Conservation (phyloP, 2,329 filamentous ascomycete genomes). For the Penicillium carneum region DNA sequence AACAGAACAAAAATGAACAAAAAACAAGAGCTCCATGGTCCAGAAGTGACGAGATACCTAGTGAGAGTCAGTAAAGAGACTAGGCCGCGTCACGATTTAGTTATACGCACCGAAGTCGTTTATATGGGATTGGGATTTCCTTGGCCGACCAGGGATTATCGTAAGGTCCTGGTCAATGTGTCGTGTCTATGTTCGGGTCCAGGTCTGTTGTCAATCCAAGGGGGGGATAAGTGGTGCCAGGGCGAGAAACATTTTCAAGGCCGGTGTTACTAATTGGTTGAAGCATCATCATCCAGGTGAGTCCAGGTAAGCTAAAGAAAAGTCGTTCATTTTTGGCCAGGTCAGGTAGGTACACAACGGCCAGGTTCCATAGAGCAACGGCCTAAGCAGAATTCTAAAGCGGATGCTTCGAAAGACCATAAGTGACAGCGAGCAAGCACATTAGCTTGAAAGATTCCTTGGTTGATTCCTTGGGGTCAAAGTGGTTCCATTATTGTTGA, state of each 20-base stretch:
- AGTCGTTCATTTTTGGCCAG: constrained; percentile 14
- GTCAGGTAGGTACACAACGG: constrained; percentile 14
- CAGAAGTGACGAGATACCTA: constrained; percentile 23
- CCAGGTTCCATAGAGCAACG: constrained; percentile 27
- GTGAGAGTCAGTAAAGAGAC: constrained; percentile 21
- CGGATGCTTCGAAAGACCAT: constrained; percentile 25
- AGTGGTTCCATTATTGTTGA: constrained; percentile 24
- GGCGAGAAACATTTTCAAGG: constrained; percentile 4
- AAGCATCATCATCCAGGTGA: constrained; percentile 18
- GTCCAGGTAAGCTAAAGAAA: constrained; percentile 22
- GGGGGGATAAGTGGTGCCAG: constrained; percentile 8
- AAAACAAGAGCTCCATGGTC: constrained; percentile 28
- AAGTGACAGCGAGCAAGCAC: constrained; percentile 27
- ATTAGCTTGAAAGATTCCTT: constrained; percentile 29
- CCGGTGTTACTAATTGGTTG: constrained; percentile 19
- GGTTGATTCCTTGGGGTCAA: constrained; percentile 14
- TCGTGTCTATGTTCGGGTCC: constrained; percentile 14
- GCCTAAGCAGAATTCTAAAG: constrained; percentile 24
- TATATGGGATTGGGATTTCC: constrained; percentile 14
- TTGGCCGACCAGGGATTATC: not conserved
- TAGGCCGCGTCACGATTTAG: not conserved
- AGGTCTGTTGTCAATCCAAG: constrained; percentile 18
- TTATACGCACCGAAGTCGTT: constrained; percentile 28
- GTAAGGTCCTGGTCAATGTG: constrained; percentile 20
- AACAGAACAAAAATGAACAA: constrained; percentile 17